Base-by-base conservation (phyloP, 768 basidiomycete genomes). In the Mycena rosella region DNA sequence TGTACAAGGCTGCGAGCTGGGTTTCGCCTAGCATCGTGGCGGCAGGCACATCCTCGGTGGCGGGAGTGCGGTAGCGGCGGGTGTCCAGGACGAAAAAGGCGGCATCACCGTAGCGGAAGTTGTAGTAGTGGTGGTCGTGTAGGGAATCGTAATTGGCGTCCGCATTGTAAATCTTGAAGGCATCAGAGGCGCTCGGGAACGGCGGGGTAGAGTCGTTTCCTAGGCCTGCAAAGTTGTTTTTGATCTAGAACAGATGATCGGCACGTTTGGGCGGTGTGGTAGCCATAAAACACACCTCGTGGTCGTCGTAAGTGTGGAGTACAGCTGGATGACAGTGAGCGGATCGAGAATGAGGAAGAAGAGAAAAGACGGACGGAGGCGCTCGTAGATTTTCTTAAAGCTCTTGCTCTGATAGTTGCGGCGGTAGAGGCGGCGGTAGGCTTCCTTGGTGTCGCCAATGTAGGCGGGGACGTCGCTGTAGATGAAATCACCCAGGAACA, bases 1-100 rank as follows among this genome's bases (percentile, higher is more conserved):
- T 77, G 66, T 87, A 79, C 44, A 94, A 80, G 0, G 87, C 87
- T 0, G 84, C 77, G 30, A 92, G 80, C 74, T 94, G 93, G 34
- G 76, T 72, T 40, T 87, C 85, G 24, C 93, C 93, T 17, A 95
- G 85, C 90, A 94, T 93, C 1, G 89, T 91, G 27, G 75, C 75
- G 10, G 78, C 76, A 32, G 83, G 81, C 26, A 83, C 84, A 0
- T 77, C 76, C 0, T 75, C 76, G n/a, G 74, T 73, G 17, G 82
- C 76, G 51, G 80, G 74, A 5, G 85, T 84, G 24, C 91, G 85
- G 73, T 91, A 85, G 8, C 85, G 81, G 20, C 91, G 83, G 1
- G 90, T 91, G 78, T 94, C 92, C 80, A 90, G 79, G n/a, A 93
- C 90, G 79, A 93, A 94, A 77, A 91, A 93, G 0, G 91, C 89